Base-by-base conservation (phyloP, 179 eudicot species). In the Patellifolia procumbens region DNA sequence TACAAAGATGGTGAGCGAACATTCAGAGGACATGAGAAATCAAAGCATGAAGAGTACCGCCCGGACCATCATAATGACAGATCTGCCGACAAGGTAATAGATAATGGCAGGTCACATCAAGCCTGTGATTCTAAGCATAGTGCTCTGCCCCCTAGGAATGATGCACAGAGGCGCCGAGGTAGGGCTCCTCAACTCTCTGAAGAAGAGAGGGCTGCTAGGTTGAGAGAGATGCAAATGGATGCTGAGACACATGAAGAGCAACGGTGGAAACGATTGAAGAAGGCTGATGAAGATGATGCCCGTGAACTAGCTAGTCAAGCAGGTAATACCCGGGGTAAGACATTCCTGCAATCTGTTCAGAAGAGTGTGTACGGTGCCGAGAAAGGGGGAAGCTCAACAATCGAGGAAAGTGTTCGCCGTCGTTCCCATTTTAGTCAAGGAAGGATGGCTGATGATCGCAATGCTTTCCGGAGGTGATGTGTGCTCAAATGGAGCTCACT, bases 401-500 rank as follows among this genome's bases (percentile, higher is more conserved):
- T 95, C 46, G 99, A 90, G 82, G 99, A 95, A 78, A 93, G 99
- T 74, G 92, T 95, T 32, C 91, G 99, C 4, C 95, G 97, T 15
- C 89, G 99, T 22, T 69, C 91, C 16, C 87, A 93, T 86, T 95
- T 86, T 85, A 79, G 53, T 22, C 99, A 95, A 86, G 87, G 92
- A 71, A 86, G 88, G 79, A 80, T 90, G 12, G 86, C 77, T 16
- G 84, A 83, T 51, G 97, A 90, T 56, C 81, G 88, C 74, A 95
- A 93, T 86, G 97, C 97, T 66, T 95, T 95, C 70, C 80, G 97
- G 76, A 89, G 99, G 68, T 90, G 79, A 85, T 35, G 52, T 31
- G 20, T 17, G 31, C 68, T n/a, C 45, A 56, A 15, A 13, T 29
- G 60, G 67, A 19, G 1, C 22, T n/a, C n/a, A n/a, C 22, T 72